Evolutionary conservation across 2,329 filamentous ascomycete species (phyloP).

Genomic region (Zasmidium angulare): DNA sequence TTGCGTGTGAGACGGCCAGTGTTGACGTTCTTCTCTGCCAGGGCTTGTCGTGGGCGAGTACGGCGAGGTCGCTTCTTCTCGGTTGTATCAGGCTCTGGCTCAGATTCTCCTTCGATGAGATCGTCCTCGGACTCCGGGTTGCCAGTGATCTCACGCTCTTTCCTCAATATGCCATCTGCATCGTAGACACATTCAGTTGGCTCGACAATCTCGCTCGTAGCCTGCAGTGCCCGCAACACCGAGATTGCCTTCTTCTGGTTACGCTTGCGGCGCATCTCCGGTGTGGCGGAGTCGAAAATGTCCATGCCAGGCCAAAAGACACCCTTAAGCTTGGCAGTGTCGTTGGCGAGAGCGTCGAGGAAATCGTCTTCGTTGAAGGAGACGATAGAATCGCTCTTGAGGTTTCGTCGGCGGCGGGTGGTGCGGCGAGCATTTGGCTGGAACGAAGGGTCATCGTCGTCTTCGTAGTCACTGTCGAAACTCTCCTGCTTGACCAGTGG

Average conservation of each 20-base stretch:
- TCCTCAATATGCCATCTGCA: slow-evolving; percentile 42
- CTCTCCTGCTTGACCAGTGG: slow-evolving; percentile 29
- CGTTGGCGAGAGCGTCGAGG: slow-evolving; percentile 25
- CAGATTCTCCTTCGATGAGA: slow-evolving; percentile 34
- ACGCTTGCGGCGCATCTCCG: slow-evolving; percentile 69
- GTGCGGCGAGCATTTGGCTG: slow-evolving; percentile 2
- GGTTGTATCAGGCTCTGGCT: slow-evolving; percentile 29
- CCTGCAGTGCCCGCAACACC: slow-evolving; percentile 66
- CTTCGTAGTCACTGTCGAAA: slow-evolving; percentile 24
- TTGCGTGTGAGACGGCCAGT: slow-evolving; percentile 23
- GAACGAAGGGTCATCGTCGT: slow-evolving; percentile 19
- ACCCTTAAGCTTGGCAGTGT: slow-evolving; percentile 63
- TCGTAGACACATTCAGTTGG: slow-evolving; percentile 66
- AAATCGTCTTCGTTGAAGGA: slow-evolving; percentile 31
- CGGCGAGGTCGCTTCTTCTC: slow-evolving; percentile 28
- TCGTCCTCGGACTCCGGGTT: slow-evolving; percentile 42
- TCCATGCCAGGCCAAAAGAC: slow-evolving; percentile 76
- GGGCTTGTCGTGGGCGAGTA: slow-evolving; percentile 20
- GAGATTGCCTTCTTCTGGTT: slow-evolving; percentile 77
- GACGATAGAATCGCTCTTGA: slow-evolving; percentile 14
- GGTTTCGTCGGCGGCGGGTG: slow-evolving; percentile 8
- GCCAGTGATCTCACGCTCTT: slow-evolving; percentile 46
- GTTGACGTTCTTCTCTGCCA: slow-evolving; percentile 32
- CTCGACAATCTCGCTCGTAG: slow-evolving; percentile 63
- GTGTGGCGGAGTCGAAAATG: slow-evolving; percentile 76